Evolutionary conservation across 805 yeast genomes (phyloP).

Genomic region (Kodamaea kaohsiungensis): DNA sequence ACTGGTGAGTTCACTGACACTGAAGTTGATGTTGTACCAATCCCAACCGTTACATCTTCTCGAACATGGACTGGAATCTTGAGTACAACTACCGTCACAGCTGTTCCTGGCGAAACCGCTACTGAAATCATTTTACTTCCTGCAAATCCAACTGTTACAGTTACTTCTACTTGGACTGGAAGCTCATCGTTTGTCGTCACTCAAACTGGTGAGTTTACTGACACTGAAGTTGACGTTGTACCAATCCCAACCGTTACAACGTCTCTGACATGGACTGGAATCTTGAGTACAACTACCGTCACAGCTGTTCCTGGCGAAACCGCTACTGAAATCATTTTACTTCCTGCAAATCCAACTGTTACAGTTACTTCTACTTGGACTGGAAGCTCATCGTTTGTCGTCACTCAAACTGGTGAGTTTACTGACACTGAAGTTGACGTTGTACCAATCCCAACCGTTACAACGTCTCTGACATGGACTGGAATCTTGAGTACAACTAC

Average conservation of each 20-base stretch:
- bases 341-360: conserved; percentile 14
- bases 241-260: conserved; percentile 18
- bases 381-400: conserved; percentile 2
- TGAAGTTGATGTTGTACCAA: conserved; percentile 16
- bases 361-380: conserved; percentile 18
- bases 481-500: conserved; percentile 15
- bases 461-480: conserved; percentile 18
- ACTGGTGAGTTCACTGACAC: conserved; percentile 9
- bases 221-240: conserved; percentile 14
- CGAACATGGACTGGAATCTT: conserved; percentile 18
- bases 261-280: conserved; percentile 19
- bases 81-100: conserved; percentile 11
- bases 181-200: not conserved
- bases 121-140: conserved; percentile 17
- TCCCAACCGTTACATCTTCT: conserved; percentile 17
- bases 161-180: conserved; percentile 18
- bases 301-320: conserved; percentile 11
- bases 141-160: conserved; percentile 13
- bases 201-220: conserved; percentile 7
- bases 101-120: conserved; percentile 8
- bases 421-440: conserved; percentile 12
- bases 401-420: conserved; percentile 5
- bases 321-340: conserved; percentile 13
- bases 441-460: conserved; percentile 18
- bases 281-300: conserved; percentile 11